phyloP scores from a whole-genome alignment of 371 early-diverging fungal genomes.

The Apophysomyces sp. region DNA sequence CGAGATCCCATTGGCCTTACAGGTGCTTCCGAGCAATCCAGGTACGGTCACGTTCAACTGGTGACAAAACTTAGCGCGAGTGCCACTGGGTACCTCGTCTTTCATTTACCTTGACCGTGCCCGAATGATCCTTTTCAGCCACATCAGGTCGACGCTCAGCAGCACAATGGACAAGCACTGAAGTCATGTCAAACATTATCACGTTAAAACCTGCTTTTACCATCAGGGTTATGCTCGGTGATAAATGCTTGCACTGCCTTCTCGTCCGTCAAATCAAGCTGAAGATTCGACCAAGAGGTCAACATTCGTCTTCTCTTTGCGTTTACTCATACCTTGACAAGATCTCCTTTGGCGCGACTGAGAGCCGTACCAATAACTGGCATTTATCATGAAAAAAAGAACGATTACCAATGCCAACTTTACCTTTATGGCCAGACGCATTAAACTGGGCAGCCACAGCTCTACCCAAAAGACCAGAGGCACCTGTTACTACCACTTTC shows the following conservation, averaged over 20 bases:
- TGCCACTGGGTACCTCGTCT: not conserved
- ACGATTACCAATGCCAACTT: not conserved
- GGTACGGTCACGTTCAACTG: slow-evolving; percentile 73
- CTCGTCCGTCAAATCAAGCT: slow-evolving; percentile 71
- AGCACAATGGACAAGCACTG: slow-evolving; percentile 81
- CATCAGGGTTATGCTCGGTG: slow-evolving; percentile 56
- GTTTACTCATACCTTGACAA: slow-evolving; percentile 53
- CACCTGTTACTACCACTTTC: slow-evolving; percentile 77
- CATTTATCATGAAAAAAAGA: not conserved
- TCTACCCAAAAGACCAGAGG: slow-evolving; percentile 84
- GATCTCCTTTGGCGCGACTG: slow-evolving; percentile 54
- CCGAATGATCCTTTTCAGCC: slow-evolving; percentile 66
- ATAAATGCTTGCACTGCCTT: slow-evolving; percentile 56
- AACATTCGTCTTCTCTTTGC: too few species aligned
- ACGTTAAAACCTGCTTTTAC: slow-evolving; percentile 21
- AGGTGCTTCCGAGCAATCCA: slow-evolving; percentile 52
- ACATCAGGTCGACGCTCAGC: slow-evolving; percentile 89
- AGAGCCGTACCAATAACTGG: slow-evolving; percentile 75
- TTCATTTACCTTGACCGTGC: slow-evolving; percentile 48
- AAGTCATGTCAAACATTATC: not conserved
- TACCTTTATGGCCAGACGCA: slow-evolving; percentile 53
- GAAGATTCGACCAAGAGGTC: not conserved
- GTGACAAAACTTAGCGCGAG: not conserved
- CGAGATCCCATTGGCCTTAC: slow-evolving; percentile 47
- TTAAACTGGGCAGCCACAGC: slow-evolving; percentile 60